Evolutionary conservation across 495 filamentous ascomycete species (phyloP), one percentile per base, ranked within the genome.

Genomic region (Penicillium tannophilum): DNA sequence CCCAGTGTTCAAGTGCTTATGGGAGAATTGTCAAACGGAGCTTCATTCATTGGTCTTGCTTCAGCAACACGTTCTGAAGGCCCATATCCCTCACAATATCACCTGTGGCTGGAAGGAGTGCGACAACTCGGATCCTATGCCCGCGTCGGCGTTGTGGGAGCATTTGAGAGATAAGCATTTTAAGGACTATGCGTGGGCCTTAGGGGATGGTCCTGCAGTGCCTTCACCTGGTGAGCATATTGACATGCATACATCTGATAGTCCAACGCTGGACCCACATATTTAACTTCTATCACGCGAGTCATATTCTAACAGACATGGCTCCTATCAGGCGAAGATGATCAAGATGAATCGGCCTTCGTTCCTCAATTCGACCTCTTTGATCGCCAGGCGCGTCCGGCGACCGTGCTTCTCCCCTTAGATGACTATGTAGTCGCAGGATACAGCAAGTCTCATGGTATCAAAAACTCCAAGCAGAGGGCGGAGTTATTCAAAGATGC

Each of bases 1-100:
- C 58, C 68, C 69, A 41, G 71, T 84, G 12, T 88, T 77, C 69
- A 70, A 77, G 39, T 93, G 90, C 67, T 62, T 73, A 35, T 92
- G 89, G 90, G 66, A 79, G 39, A 68, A 73, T 8, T 95, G 91
- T 64, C 76, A 78, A 6, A 84, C 86, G 0, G 82, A 91, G 65
- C 75, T 94, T 4, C 90, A 93, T 61, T 93, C 92, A 65, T 66
- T 91, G 33, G 82, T 86, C 2, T 86, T 86, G 1, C 76, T 94
- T 20, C 83, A 84, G 54, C 83, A 81, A 53, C 91, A 95, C 66
- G 65, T 93, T 20, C 62, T 77, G 31, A 81, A 86, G 54, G 72
- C 86, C 6, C 90, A 79, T 42, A 64, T 75, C 4, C 66, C 68
- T 1, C 58, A 71, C 36, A 64, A 47, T 59, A 68, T 65, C 41